phyloP scores from a whole-genome alignment of 148 eudicot species.

The Vaccinium vitisidaea region DNA sequence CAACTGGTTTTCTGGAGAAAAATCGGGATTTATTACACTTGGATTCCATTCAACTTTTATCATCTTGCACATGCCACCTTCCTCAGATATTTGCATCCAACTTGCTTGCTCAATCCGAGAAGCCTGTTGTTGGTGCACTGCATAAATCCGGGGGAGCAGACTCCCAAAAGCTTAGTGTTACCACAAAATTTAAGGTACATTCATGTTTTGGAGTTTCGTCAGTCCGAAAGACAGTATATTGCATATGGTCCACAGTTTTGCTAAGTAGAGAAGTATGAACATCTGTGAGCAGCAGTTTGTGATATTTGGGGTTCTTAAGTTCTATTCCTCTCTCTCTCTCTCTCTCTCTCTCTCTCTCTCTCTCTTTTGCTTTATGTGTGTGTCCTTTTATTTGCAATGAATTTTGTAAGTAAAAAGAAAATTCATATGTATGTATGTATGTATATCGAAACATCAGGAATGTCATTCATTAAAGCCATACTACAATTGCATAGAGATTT shows the following conservation, averaged over 20 bases:
- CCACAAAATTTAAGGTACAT: constrained; percentile 87
- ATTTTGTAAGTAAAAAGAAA: not conserved
- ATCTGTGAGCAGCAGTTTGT: not conserved
- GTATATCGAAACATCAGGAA: too few relatives aligned
- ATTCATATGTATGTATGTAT: too few relatives aligned
- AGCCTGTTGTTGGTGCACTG: constrained; percentile 75
- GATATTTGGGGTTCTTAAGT: not conserved
- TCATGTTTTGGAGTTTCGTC: not conserved
- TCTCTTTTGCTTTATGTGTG: not conserved
- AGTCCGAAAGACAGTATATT: not conserved
- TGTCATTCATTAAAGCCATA: not conserved
- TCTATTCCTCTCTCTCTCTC: not conserved
- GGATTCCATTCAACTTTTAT: constrained; percentile 76
- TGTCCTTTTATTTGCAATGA: not conserved
- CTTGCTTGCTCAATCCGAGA: constrained; percentile 78
- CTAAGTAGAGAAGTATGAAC: not conserved
- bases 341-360: not conserved
- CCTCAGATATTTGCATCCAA: constrained; percentile 81
- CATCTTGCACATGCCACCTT: constrained; percentile 71
- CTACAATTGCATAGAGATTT: not conserved
- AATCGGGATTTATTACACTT: constrained; percentile 84
- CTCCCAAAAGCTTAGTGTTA: constrained; percentile 91
- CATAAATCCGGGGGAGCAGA: constrained; percentile 96
- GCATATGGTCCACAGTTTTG: not conserved
- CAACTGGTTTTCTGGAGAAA: constrained; percentile 92